These are phyloP conservation scores for Delphinella strobiligena DNA, from an alignment of 2,329 filamentous ascomycete genomes.

Conservation along the genomic window DNA sequence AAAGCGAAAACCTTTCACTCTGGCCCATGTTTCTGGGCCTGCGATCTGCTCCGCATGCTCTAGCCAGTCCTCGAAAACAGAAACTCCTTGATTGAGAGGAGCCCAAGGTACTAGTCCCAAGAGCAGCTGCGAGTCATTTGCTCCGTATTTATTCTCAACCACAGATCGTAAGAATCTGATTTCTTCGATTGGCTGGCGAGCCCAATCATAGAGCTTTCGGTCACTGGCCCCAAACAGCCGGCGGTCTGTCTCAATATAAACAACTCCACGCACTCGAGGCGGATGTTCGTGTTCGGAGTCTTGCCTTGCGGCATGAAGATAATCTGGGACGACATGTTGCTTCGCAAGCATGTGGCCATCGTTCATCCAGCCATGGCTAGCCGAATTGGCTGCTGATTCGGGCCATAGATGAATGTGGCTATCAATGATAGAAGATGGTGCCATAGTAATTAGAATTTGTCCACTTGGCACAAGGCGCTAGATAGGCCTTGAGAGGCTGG, in stretches of 20 bases:
- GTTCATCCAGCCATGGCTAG: constrained; percentile 58
- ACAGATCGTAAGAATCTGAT: constrained; percentile 57
- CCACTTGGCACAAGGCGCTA: no score
- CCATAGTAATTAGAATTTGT: no score
- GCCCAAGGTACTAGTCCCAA: constrained; percentile 73
- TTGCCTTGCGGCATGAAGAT: constrained; percentile 15
- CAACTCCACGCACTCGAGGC: constrained; percentile 46
- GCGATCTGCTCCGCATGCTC: constrained; percentile 46
- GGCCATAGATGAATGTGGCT: constrained; percentile 88
- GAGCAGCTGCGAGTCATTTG: constrained; percentile 41
- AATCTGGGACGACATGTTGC: constrained; percentile 42
- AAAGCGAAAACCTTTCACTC: constrained; percentile 70
- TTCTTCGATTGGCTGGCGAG: constrained; percentile 58
- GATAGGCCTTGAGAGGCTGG: no score
- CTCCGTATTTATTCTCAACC: constrained; percentile 35
- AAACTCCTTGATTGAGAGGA: constrained; percentile 56
- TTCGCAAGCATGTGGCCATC: constrained; percentile 45
- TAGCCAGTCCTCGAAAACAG: constrained; percentile 54
- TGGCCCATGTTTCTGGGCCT: constrained; percentile 49
- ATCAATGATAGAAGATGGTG: constrained; percentile 51
- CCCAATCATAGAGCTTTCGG: constrained; percentile 38
- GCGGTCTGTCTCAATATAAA: constrained; percentile 77
- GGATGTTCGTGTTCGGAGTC: constrained; percentile 26
- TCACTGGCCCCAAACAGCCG: constrained; percentile 16
- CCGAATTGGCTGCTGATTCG: constrained; percentile 44